phyloP scores from a whole-genome alignment of 1,139 yeast genomes.

The Zhuliangozyma parablackwelliae region DNA sequence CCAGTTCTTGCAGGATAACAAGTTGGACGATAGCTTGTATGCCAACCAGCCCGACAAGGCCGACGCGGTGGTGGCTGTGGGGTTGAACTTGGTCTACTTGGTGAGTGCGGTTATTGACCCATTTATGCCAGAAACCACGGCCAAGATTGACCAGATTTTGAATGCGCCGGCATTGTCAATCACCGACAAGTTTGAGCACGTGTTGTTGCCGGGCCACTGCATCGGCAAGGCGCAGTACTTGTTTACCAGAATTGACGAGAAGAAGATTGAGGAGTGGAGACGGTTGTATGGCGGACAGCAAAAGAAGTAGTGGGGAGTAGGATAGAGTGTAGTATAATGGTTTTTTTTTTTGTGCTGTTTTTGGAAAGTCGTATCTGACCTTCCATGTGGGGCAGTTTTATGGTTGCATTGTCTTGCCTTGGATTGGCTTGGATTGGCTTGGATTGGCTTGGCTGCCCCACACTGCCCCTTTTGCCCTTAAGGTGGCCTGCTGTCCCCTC shows the following conservation, averaged over 20 bases:
- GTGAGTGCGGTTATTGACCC: slow-evolving; percentile 79
- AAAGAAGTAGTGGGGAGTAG: slow-evolving; percentile 10
- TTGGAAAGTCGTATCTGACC: too few relatives aligned
- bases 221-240: slow-evolving; percentile 89
- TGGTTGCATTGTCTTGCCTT: too few relatives aligned
- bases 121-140: slow-evolving; percentile 82
- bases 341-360: too few relatives aligned
- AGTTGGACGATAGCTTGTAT: slow-evolving; percentile 82
- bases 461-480: too few relatives aligned
- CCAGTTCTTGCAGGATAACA: slow-evolving; percentile 90
- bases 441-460: too few relatives aligned
- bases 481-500: too few relatives aligned
- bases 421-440: too few relatives aligned
- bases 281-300: slow-evolving; percentile 74
- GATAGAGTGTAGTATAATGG: too few relatives aligned
- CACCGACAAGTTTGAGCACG: slow-evolving; percentile 68
- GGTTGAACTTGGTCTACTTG: slow-evolving; percentile 80
- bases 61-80: slow-evolving; percentile 91
- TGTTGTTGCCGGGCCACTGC: slow-evolving; percentile 75
- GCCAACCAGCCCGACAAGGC: slow-evolving; percentile 72
- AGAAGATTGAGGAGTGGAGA: slow-evolving; percentile 86
- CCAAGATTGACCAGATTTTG: slow-evolving; percentile 68
- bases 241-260: slow-evolving; percentile 87
- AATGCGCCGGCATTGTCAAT: slow-evolving; percentile 78
- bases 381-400: too few relatives aligned